Percentiles rank a stretch among this genome's conserved stretches.
phyloP scores from a whole-genome alignment of 169 alveolate species.

The Cryptosporidium ubiquitum region DNA sequence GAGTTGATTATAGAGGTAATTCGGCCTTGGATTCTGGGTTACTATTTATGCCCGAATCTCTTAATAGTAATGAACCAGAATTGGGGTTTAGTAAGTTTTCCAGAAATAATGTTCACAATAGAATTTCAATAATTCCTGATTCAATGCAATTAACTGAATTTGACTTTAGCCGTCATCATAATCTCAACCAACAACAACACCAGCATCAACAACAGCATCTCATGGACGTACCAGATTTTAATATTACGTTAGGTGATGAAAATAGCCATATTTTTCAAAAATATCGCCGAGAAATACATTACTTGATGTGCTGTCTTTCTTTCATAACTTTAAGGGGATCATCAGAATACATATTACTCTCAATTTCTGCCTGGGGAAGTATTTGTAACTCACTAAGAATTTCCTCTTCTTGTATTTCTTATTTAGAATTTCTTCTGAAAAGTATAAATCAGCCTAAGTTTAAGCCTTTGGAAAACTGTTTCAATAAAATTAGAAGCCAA shows the following conservation, averaged over 20 bases:
- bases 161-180: not conserved
- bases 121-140: not conserved
- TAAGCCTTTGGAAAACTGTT: not conserved
- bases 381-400: conserved; percentile 21
- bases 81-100: not conserved
- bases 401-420: conserved; percentile 14
- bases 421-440: not conserved
- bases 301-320: not conserved
- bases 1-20: not conserved
- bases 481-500: not conserved
- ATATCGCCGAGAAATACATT: conserved; percentile 1
- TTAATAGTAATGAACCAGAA: not conserved
- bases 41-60: not conserved
- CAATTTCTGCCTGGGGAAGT: conserved; percentile 65
- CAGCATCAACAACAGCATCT: not conserved
- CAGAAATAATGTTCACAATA: not conserved
- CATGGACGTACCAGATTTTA: not conserved
- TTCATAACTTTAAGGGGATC: conserved; percentile 10
- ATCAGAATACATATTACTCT: not conserved
- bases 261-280: not conserved
- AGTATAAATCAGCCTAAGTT: not conserved
- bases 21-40: not conserved
- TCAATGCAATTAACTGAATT: not conserved
- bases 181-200: not conserved
- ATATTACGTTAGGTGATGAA: not conserved